phyloP scores from a whole-genome alignment of 305 asterid species.

The Galium porrigens region DNA sequence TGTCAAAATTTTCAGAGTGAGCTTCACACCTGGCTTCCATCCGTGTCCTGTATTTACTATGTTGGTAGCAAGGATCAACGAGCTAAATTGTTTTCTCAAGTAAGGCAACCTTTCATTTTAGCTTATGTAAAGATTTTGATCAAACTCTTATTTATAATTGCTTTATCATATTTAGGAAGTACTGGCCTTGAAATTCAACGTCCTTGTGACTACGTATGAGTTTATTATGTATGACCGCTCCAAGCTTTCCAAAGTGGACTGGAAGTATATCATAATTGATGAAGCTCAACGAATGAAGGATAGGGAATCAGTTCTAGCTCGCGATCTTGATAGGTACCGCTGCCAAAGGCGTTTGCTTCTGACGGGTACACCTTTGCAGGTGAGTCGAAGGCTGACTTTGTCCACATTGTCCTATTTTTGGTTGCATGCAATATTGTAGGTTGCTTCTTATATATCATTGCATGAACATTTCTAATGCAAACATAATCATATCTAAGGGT shows the following conservation, averaged over 20 bases:
- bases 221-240: constrained; percentile 88
- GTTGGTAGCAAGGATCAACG: constrained; percentile 89
- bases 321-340: constrained; percentile 97
- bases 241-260: constrained; percentile 76
- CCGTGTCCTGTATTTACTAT: constrained; percentile 70
- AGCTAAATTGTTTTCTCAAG: constrained; percentile 83
- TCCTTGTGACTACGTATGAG: constrained; percentile 88
- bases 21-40: constrained; percentile 78
- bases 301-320: constrained; percentile 96
- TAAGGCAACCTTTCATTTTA: constrained; percentile 22
- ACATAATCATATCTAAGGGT: background rate
- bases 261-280: constrained; percentile 96
- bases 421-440: background rate
- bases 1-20: constrained; percentile 58
- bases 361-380: constrained; percentile 99
- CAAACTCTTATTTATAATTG: constrained; percentile 15
- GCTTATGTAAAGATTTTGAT: constrained; percentile 11
- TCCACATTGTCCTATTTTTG: constrained; percentile 5
- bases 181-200: constrained; percentile 84
- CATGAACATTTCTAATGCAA: background rate
- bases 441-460: background rate
- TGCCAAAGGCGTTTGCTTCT: constrained; percentile 99
- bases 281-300: constrained; percentile 99
- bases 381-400: constrained; percentile 14
- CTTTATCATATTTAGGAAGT: constrained; percentile 58